A percentile compares a stretch with the other conserved stretches of the same genome.
Evolutionary conservation across 805 yeast species (phyloP).

Genomic region (Cephaloascus albidus): DNA sequence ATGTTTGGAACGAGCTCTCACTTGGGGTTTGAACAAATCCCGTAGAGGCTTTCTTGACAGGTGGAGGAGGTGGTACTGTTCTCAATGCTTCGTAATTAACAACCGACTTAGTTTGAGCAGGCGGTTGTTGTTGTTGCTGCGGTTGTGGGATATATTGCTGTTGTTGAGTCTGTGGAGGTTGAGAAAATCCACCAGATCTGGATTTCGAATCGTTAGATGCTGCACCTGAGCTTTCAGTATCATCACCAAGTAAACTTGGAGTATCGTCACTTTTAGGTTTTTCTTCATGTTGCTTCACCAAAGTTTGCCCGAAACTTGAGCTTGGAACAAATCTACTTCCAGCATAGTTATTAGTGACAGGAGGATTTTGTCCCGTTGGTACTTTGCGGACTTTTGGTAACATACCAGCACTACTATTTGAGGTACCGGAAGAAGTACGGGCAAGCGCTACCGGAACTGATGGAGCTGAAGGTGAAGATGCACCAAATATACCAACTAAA

Average conservation of each 20-base stretch:
- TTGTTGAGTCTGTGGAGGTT: constrained; percentile 15
- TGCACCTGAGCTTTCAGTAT: constrained; percentile 14
- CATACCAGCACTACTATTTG: constrained; percentile 19
- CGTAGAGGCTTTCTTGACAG: constrained; percentile 10
- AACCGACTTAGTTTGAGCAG: constrained; percentile 10
- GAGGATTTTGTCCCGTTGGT: constrained; percentile 11
- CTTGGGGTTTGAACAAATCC: too few relatives aligned
- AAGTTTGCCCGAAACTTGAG: constrained; percentile 76
- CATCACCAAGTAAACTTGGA: constrained; percentile 24
- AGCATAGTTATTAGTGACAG: constrained; percentile 16
- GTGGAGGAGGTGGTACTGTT: constrained; percentile 35
- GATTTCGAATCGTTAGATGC: constrained; percentile 7
- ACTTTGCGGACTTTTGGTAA: constrained; percentile 22
- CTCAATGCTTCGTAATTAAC: constrained; percentile 44
- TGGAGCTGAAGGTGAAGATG: constrained; percentile 16
- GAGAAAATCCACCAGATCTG: constrained; percentile 16
- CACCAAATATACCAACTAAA: constrained; percentile 40
- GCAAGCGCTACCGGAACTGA: constrained; percentile 2
- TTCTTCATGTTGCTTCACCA: constrained; percentile 24
- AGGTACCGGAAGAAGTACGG: constrained; percentile 6
- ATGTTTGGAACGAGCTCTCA: neutral
- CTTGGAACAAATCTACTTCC: constrained; percentile 60
- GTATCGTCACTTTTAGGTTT: constrained; percentile 12
- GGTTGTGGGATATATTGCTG: constrained; percentile 1
- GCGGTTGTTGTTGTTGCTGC: constrained; percentile 21